A percentile compares a stretch with the other conserved stretches of the same genome.
These are phyloP conservation scores for Amanita exitialis DNA, from an alignment of 768 basidiomycete species.

Conservation along the genomic window DNA sequence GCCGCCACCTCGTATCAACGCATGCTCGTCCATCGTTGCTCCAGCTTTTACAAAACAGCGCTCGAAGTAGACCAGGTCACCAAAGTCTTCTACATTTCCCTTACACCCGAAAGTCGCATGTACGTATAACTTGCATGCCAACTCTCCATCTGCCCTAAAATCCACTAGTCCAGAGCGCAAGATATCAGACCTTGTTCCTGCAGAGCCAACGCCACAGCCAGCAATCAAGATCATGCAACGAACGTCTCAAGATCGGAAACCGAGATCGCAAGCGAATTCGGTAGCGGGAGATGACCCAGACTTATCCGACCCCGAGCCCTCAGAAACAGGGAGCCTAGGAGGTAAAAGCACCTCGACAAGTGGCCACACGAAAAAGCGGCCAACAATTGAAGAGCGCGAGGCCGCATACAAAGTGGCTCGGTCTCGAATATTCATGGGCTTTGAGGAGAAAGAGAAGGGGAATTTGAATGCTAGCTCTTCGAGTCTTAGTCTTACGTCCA, in stretches of 20 bases:
- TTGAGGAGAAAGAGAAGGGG: slow-evolving; percentile 64
- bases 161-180: slow-evolving; percentile 52
- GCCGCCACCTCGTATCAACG: slow-evolving; percentile 78
- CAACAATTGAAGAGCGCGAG: slow-evolving; percentile 79
- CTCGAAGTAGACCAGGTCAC: slow-evolving; percentile 58
- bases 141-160: slow-evolving; percentile 11
- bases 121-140: slow-evolving; percentile 28
- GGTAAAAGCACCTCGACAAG: slow-evolving; percentile 57
- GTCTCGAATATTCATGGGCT: slow-evolving; percentile 78
- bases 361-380: slow-evolving; percentile 54
- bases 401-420: slow-evolving; percentile 87
- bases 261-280: slow-evolving; percentile 53
- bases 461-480: slow-evolving; percentile 74
- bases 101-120: slow-evolving; percentile 65
- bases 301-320: slow-evolving; percentile 69
- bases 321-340: slow-evolving; percentile 70
- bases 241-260: slow-evolving; percentile 39
- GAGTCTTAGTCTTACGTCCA: slow-evolving; percentile 58
- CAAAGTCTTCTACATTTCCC: slow-evolving; percentile 51
- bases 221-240: slow-evolving; percentile 87
- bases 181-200: slow-evolving; percentile 69
- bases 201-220: slow-evolving; percentile 59
- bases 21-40: slow-evolving; percentile 78
- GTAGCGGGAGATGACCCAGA: slow-evolving; percentile 69
- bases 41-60: slow-evolving; percentile 65